Base-by-base conservation (phyloP, 1,284 basidiomycete genomes). In the Wallemia mellicola region DNA sequence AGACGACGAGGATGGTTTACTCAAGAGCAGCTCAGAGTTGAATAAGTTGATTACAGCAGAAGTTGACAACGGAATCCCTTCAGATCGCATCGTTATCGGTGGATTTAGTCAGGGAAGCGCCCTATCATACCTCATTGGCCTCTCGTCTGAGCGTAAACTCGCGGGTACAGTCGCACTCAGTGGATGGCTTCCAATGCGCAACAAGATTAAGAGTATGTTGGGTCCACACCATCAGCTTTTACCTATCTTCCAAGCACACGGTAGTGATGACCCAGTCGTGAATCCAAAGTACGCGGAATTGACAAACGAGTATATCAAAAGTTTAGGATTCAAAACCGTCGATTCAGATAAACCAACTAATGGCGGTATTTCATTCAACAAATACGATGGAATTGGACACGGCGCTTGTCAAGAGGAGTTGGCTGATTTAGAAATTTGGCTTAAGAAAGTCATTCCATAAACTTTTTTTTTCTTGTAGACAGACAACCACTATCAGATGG, bases 161-260 rank as follows among this genome's bases (percentile, higher is more conserved):
- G 85, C 75, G 0, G 86, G 87, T 1, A 67, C 88, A 56, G 77
- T 76, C 1, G 74, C 77, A 2, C 71, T 91, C 62, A 86, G 82
- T 62, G 81, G 81, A 2, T 91, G 82, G 81, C 68, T 86, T 54
- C 79, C 82, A 7, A 69, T 89, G 56, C 72, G 70, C 60, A 65
- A 74, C 56, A 83, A 79, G 68, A 73, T 61, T 22, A 30, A 27
- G n/a, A 48, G 67, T 63, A 60, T 67, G 60, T 59, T 64, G 3
- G 62, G 62, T 19, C 58, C 65, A 1, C 57, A 64, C 28, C 68
- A 68, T 24, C 72, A 73, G 60, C 74, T 76, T 15, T 72, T 78
- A n/a, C 82, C 86, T 1, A 74, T 89, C 32, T 91, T 91, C 72
- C 85, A 83, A 80, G 89, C 83, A 3, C 85, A 88, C 63, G 88